These are phyloP conservation scores for Plasmodium chabaudi DNA, from an alignment of 169 alveolate species.

Conservation along the genomic window DNA sequence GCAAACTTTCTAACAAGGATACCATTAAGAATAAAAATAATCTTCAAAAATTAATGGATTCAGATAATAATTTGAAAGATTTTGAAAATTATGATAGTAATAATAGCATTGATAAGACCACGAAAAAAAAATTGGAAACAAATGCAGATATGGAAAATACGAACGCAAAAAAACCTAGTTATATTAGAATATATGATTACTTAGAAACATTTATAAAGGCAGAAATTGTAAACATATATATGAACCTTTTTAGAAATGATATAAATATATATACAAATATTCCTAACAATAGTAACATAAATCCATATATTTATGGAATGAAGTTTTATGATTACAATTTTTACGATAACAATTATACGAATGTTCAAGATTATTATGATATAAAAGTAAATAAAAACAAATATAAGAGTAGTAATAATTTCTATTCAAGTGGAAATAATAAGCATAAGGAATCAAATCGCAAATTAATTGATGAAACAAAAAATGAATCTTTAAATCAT, in stretches of 20 bases:
- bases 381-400: constrained; percentile 16
- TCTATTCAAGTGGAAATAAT: constrained; percentile 31
- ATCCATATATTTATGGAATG: constrained; percentile 71
- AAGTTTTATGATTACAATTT: constrained; percentile 72
- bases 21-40: constrained; percentile 13
- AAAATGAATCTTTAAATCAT: constrained; percentile 17
- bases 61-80: constrained; percentile 20
- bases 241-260: constrained; percentile 73
- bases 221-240: constrained; percentile 60
- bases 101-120: constrained; percentile 11
- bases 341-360: constrained; percentile 60
- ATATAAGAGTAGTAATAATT: constrained; percentile 19
- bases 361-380: constrained; percentile 47
- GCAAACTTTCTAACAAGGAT: constrained; percentile 13
- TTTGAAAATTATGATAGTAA: constrained; percentile 27
- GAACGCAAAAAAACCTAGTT: constrained; percentile 19
- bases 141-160: neutral
- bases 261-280: constrained; percentile 67
- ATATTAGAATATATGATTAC: constrained; percentile 47
- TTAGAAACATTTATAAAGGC: constrained; percentile 71
- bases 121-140: constrained; percentile 21
- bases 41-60: constrained; percentile 25
- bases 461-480: constrained; percentile 13
- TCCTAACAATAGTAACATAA: constrained; percentile 60
- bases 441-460: constrained; percentile 16